Base-by-base conservation (phyloP, 176 grass and related monocot species). In the Rhynchospora pubera region DNA sequence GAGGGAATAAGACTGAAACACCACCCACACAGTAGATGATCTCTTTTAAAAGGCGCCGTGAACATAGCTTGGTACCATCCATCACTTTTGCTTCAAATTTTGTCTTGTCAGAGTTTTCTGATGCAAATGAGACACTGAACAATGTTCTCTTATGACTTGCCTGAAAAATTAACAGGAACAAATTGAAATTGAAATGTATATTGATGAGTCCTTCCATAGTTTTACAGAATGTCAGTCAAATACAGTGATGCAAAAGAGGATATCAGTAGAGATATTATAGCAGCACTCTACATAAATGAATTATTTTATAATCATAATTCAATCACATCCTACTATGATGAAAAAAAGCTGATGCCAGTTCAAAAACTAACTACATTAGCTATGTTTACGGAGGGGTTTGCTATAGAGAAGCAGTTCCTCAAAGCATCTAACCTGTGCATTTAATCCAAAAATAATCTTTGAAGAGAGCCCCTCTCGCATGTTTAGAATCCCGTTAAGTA, bases 11-110 rank as follows among this genome's bases (percentile, higher is more conserved):
- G 61, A 98, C 95, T 76, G 90, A 94, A 39, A 98, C 95, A 68
- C 95, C 95, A 62, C 95, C 95, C 82, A 98, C 95, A 89, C 95
- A 98, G 57, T 98, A 98, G 74, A 98, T 94, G 80, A 98, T 98
- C 30, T 98, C 95, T 78, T 98, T 91, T 82, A 94, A 84, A 82
- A 98, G 85, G 56, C 88, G 88, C 5, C 92, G 81, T 16, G 95
- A 91, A 58, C 92, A 98, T 85, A 98, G 81, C 59, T 93, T 98
- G 66, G 95, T 98, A 22, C 95, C 95, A 43, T 87, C 69, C 90
- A 93, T 91, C 73, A 92, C 84, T 81, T 76, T 92, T 57, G 95
- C 95, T 85, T 94, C 87, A 89, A 94, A 88, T 61, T 77, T 86
- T 78, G 84, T 91, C 83, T 94, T 97, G 82, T 98, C 93, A 82